These are phyloP conservation scores for Wolfiporia cocos DNA, from an alignment of 1,284 basidiomycete genomes.

Conservation along the genomic window DNA sequence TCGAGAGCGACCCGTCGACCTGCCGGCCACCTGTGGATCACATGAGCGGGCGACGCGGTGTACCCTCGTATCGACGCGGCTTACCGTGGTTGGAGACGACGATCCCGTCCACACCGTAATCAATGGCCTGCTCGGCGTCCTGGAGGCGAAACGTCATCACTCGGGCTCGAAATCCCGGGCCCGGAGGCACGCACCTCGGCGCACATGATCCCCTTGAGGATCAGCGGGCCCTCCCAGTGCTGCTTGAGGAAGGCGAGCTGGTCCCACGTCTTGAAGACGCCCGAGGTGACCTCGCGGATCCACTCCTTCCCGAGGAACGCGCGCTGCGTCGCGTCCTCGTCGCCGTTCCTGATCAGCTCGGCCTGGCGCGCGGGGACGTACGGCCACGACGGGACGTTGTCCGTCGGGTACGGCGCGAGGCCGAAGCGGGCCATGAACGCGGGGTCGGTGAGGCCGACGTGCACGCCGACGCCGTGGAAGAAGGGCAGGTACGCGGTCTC, in stretches of 20 bases:
- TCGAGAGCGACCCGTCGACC: constrained; percentile 73
- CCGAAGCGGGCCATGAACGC: constrained; percentile 55
- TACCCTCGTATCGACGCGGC: neutral
- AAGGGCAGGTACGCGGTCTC: constrained; percentile 57
- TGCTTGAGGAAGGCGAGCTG: constrained; percentile 55
- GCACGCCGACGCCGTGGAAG: constrained; percentile 49
- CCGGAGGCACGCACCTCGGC: constrained; percentile 16
- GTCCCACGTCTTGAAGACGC: constrained; percentile 57
- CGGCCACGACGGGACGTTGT: constrained; percentile 45
- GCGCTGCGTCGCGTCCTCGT: constrained; percentile 33
- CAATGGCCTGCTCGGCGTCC: constrained; percentile 67
- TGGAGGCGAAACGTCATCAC: constrained; percentile 21
- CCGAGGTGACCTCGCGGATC: constrained; percentile 53
- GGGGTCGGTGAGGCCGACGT: constrained; percentile 61
- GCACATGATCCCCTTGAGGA: constrained; percentile 66
- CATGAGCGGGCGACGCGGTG: neutral
- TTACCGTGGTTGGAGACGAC: constrained; percentile 78
- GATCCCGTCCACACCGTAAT: constrained; percentile 67
- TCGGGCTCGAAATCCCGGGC: neutral
- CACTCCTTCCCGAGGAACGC: constrained; percentile 47
- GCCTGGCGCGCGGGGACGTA: constrained; percentile 44
- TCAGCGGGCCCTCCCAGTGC: constrained; percentile 64
- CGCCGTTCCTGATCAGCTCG: constrained; percentile 34
- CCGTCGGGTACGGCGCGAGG: constrained; percentile 32
- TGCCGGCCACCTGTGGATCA: constrained; percentile 60